Base-by-base conservation (phyloP, 2,329 filamentous ascomycete genomes). In the Pezicula radicicola region DNA sequence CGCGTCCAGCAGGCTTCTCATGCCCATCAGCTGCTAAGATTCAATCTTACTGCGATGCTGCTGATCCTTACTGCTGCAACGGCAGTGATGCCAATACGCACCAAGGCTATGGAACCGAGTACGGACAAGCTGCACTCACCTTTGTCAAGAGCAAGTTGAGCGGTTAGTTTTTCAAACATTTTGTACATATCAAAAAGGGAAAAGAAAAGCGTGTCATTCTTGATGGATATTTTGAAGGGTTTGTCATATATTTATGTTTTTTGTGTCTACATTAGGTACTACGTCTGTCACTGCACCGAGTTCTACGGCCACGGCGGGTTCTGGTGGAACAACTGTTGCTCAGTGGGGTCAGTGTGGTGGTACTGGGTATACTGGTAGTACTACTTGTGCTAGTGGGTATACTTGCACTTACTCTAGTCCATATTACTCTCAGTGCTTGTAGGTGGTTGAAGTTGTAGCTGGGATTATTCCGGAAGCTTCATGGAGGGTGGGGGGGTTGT, bases 1-100 rank as follows among this genome's bases (percentile, higher is more conserved):
- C 79, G 40, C 78, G 81, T 9, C 74, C 79, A 5, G 61, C 71
- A 13, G 80, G 80, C 35, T 83, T 80, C 65, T 66, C 63, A 35
- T 84, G 80, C 66, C 74, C 75, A 1, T 76, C 73, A n/a, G 73
- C 72, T 35, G 68, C 65, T 57, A 81, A 78, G 63, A 79, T 84
- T 60, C 70, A 81, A 64, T 80, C 76, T 19, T 85, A 84, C 70
- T 85, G 81, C 63, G 81, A 85, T 62, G 67, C 75, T 12, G 63
- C 76, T 1, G 81, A 85, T 55, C 80, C 80, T 0, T 85, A 84
- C 68, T 85, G 81, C 73, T 84, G 80, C 69, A 83, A 74, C 25
- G 81, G 81, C 35, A 81, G 68, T 59, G 71, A 83, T 53, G 69
- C 71, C 3, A 72, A 73, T 49, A 73, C 75, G 2, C 81, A 85